Evolutionary conservation across 495 filamentous ascomycete genomes (phyloP), one percentile per base, ranked within the genome.

Genomic region (Bacidia rubella): DNA sequence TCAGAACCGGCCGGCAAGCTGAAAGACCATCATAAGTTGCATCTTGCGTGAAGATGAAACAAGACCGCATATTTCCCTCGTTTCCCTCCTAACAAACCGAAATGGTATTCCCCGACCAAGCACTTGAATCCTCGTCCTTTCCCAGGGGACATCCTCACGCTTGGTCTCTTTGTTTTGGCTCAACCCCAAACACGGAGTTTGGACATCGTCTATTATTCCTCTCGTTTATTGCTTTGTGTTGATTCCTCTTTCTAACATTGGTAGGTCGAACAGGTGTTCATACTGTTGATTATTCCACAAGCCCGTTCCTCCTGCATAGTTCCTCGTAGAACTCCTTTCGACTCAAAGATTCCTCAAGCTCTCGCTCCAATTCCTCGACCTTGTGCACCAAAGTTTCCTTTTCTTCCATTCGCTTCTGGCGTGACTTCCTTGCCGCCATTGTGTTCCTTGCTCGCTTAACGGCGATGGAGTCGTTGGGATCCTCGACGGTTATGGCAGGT

Each of bases 371-470:
- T 11, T 7, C 17, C 39, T 61, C 68, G 51, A 81, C 79, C 46
- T 70, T 65, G 4, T 55, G 60, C 61, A 80, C 74, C 54, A 93
- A 70, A 38, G 74, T 74, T 9, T 82, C 75, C 51, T 86, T 73
- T 48, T 80, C 79, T 59, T 81, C 71, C 7, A 86, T 71, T 68
- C 92, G 90, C 58, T 86, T 82, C 54, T 86, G 80, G 11, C 92
- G 85, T 38, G 90, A 96, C 67, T 96, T 96, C 41, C 92, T 86
- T 56, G 92, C 92, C 43, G 92, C 92, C 67, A 90, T 74, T 12
- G 92, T 98, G 67, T 98, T 98, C 53, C 90, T 82, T 29, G 90
- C 90, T 57, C 92, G 87, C 77, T 96, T 97, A 73, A 87, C 77
- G 10, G 86, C 87, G 12, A 86, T 65, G 0, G 68, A 68, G 60